phyloP scores from a whole-genome alignment of 805 yeast species.

The Candida lessepsii region DNA sequence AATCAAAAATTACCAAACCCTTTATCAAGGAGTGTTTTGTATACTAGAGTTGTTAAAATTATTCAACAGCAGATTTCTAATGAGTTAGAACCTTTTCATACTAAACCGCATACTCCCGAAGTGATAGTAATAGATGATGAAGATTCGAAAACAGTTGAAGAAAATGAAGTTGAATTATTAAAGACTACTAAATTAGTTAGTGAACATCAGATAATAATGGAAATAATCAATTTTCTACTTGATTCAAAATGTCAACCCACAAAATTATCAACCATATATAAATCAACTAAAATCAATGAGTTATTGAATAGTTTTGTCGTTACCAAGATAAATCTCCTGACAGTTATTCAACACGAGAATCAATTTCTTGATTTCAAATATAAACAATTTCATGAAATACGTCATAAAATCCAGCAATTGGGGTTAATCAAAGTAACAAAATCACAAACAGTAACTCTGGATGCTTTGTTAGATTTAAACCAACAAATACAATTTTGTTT shows the following conservation, averaged over 20 bases:
- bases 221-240: conserved; percentile 23
- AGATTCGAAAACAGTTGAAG: conserved; percentile 8
- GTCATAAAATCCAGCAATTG: conserved; percentile 25
- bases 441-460: conserved; percentile 22
- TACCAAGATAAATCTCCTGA: conserved; percentile 1
- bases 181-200: conserved; percentile 12
- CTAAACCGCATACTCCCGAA: not conserved
- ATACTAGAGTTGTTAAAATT: not conserved
- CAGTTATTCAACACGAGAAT: not conserved
- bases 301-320: conserved; percentile 19
- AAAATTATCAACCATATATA: conserved; percentile 22
- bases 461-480: conserved; percentile 12
- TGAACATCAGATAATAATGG: conserved; percentile 25
- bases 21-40: not conserved
- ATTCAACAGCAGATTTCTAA: not conserved
- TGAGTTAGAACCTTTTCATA: not conserved
- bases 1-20: not conserved
- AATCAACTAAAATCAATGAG: conserved; percentile 16
- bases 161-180: conserved; percentile 14
- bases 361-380: conserved; percentile 10
- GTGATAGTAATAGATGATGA: not conserved
- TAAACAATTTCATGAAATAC: conserved; percentile 24
- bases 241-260: conserved; percentile 15
- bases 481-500: conserved; percentile 18
- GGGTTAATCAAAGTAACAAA: conserved; percentile 25